A percentile compares a stretch with the other conserved stretches of the same genome.
phyloP scores from a whole-genome alignment of 2,329 filamentous ascomycete species.

The Penicillium sp. region DNA sequence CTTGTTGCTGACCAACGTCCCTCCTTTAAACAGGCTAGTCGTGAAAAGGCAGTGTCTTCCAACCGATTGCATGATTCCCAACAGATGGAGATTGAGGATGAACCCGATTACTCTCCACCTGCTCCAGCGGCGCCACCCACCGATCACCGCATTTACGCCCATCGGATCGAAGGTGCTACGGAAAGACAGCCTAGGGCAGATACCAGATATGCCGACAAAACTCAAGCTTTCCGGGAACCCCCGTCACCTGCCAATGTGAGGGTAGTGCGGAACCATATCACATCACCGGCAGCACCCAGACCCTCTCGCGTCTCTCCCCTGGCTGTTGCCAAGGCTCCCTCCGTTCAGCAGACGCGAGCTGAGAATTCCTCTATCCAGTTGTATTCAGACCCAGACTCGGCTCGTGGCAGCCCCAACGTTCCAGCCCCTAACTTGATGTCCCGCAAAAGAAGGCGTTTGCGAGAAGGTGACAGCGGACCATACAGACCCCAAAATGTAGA shows the following conservation, averaged over 20 bases:
- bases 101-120: slow-evolving; percentile 52
- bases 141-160: slow-evolving; percentile 28
- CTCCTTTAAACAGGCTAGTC: slow-evolving; percentile 31
- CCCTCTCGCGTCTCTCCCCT: slow-evolving; percentile 68
- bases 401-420: slow-evolving; percentile 48
- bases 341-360: slow-evolving; percentile 58
- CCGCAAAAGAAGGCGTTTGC: slow-evolving; percentile 55
- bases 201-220: slow-evolving; percentile 44
- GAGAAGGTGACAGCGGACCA: slow-evolving; percentile 38
- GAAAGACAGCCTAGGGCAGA: slow-evolving; percentile 41
- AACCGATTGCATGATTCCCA: slow-evolving; percentile 24
- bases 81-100: slow-evolving; percentile 42
- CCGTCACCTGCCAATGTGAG: slow-evolving; percentile 53
- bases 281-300: slow-evolving; percentile 72
- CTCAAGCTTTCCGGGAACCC: slow-evolving; percentile 43
- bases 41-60: slow-evolving; percentile 22
- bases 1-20: slow-evolving; percentile 39
- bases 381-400: slow-evolving; percentile 33
- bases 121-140: slow-evolving; percentile 41
- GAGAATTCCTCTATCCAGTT: slow-evolving; percentile 34
- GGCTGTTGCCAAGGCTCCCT: slow-evolving; percentile 54
- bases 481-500: slow-evolving; percentile 37
- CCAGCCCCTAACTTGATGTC: slow-evolving; percentile 46
- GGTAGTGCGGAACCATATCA: slow-evolving; percentile 72
- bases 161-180: slow-evolving; percentile 28